A percentile compares a stretch with the other conserved stretches of the same genome.
Conservation (phyloP, 169 alveolate genomes). For the Pseudocohnilembus persalinus region DNA sequence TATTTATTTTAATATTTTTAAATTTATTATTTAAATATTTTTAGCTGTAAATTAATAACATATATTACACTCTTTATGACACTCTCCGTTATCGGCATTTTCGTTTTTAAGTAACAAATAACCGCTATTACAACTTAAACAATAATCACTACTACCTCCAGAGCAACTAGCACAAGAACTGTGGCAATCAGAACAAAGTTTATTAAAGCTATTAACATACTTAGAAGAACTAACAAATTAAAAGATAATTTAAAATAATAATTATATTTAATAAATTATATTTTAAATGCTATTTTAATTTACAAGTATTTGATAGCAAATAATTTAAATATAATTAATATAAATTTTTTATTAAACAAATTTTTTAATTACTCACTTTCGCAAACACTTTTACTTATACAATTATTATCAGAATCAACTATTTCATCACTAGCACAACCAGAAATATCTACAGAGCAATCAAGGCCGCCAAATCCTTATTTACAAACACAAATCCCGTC, state of each 20-base stretch:
- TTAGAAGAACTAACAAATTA: no score
- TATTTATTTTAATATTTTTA: no score
- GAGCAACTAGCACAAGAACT: background rate
- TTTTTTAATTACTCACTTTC: no score
- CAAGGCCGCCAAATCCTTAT: background rate
- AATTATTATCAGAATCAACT: background rate
- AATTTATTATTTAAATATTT: no score
- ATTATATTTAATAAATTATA: no score
- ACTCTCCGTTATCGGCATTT: background rate
- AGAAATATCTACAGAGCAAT: background rate
- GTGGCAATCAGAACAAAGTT: background rate
- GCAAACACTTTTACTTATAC: no score
- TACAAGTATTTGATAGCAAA: no score
- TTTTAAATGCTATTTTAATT: no score
- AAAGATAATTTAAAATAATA: no score
- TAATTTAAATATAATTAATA: no score
- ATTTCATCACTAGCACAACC: background rate
- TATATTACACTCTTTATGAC: background rate
- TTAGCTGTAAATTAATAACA: background rate
- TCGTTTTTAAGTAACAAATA: background rate
- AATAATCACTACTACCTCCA: background rate
- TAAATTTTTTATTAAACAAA: no score
- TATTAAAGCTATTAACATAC: no score
- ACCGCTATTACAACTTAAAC: background rate
- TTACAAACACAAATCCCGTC: background rate